Evolutionary conservation across 768 basidiomycete species (phyloP).

Genomic region (Leccinum boreale): DNA sequence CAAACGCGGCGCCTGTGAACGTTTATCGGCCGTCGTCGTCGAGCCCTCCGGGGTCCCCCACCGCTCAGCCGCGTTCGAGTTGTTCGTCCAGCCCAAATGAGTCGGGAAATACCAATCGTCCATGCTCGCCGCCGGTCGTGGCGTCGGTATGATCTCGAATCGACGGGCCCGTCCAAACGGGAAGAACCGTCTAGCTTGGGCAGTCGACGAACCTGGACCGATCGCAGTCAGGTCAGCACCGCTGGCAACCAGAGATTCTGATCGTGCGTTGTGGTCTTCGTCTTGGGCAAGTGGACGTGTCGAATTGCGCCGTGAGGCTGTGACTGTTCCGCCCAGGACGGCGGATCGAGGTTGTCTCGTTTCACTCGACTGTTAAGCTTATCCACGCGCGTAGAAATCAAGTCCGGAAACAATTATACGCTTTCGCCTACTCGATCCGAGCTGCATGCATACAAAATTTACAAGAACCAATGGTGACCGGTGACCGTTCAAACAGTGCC

Average conservation of each 20-base stretch:
- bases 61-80: background rate
- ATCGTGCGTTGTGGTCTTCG: conserved; percentile 18
- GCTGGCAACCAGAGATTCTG: conserved; percentile 7
- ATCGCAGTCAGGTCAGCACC: conserved; percentile 2
- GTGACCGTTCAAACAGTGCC: no score
- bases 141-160: conserved; percentile 35
- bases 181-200: conserved; percentile 52
- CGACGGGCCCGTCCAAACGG: conserved; percentile 48
- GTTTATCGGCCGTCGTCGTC: conserved; percentile 36
- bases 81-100: conserved; percentile 19
- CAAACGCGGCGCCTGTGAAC: conserved; percentile 46
- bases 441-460: no score
- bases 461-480: no score
- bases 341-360: conserved; percentile 59
- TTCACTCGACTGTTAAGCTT: no score
- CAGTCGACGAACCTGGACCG: conserved; percentile 13
- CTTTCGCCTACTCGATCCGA: no score
- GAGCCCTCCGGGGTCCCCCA: background rate
- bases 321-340: conserved; percentile 56
- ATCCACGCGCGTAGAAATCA: no score
- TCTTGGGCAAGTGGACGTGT: conserved; percentile 34
- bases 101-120: conserved; percentile 35
- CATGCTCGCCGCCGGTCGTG: conserved; percentile 26
- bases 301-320: conserved; percentile 56
- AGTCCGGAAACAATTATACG: no score